A percentile compares a stretch with the other conserved stretches of the same genome.
Conservation (phyloP, 2,329 filamentous ascomycete genomes). For the Aspergillus fructus region DNA sequence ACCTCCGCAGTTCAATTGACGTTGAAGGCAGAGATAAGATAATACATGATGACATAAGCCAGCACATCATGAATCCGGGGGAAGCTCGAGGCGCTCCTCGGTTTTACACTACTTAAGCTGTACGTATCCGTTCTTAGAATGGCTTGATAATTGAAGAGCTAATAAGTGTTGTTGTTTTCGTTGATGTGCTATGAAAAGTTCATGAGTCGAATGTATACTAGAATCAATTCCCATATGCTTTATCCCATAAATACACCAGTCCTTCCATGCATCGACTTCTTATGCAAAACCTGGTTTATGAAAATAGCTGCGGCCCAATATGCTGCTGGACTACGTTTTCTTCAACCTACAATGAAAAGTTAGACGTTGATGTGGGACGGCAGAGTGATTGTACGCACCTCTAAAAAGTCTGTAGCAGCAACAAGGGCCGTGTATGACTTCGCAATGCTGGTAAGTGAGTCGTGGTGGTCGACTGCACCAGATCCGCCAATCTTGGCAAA, state of each 20-base stretch:
- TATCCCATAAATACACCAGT: constrained; percentile 16
- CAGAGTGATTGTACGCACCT: constrained; percentile 59
- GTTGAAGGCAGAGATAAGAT: constrained; percentile 32
- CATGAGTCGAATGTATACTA: not conserved
- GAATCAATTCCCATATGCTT: constrained; percentile 12
- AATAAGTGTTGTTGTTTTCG: not conserved
- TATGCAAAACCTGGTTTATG: constrained; percentile 22
- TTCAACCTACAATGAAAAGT: constrained; percentile 39
- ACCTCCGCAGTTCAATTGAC: constrained; percentile 14
- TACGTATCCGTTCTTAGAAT: not conserved
- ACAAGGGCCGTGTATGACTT: constrained; percentile 84
- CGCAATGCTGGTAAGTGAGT: constrained; percentile 72
- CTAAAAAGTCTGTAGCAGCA: constrained; percentile 76
- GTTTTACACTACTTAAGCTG: not conserved
- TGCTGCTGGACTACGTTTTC: constrained; percentile 37
- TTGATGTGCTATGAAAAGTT: not conserved
- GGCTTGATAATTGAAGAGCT: not conserved
- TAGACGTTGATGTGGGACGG: constrained; percentile 4
- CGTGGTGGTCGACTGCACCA: constrained; percentile 50
- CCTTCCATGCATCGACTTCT: constrained; percentile 3
- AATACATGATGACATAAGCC: constrained; percentile 18
- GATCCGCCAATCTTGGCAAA: constrained; percentile 71
- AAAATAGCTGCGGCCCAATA: constrained; percentile 32
- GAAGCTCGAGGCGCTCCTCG: not conserved
- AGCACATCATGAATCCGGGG: not conserved